Evolutionary conservation across 441 rosid genomes (phyloP).

Genomic region (Breynia disticha): DNA sequence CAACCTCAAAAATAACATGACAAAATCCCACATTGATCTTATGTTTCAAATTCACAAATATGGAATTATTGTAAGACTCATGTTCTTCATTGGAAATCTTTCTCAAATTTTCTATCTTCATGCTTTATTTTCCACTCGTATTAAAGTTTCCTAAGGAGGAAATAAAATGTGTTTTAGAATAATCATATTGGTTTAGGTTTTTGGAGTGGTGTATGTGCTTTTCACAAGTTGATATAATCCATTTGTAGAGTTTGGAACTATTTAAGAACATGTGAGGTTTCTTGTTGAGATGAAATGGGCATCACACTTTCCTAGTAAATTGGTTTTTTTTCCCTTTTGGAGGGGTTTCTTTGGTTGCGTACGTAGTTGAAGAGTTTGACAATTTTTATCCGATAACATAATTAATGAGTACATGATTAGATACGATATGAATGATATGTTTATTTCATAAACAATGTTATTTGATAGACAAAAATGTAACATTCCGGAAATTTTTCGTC

Average conservation of each 20-base stretch:
- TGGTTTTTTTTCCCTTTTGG: neutral
- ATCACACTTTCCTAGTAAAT: neutral
- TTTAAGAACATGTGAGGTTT: neutral
- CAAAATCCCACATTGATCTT: conserved; percentile 16
- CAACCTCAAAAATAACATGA: conserved; percentile 6
- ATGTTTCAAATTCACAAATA: conserved; percentile 5
- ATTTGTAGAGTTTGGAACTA: neutral
- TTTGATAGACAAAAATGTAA: too few species aligned
- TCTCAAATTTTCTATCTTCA: neutral
- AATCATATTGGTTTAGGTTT: neutral
- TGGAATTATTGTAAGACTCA: neutral
- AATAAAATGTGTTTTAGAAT: neutral
- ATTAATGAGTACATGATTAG: too few species aligned
- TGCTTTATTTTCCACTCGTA: neutral
- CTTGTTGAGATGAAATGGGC: neutral
- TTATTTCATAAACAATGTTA: too few species aligned
- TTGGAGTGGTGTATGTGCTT: neutral
- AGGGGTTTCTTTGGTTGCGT: neutral
- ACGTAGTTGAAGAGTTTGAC: neutral
- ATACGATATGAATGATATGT: too few species aligned
- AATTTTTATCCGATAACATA: too few species aligned
- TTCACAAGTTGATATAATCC: neutral
- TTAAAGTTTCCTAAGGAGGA: neutral
- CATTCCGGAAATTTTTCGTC: too few species aligned
- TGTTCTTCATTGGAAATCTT: neutral